These are phyloP conservation scores for Daldinia concentrica DNA, from an alignment of 495 filamentous ascomycete species.

Conservation along the genomic window DNA sequence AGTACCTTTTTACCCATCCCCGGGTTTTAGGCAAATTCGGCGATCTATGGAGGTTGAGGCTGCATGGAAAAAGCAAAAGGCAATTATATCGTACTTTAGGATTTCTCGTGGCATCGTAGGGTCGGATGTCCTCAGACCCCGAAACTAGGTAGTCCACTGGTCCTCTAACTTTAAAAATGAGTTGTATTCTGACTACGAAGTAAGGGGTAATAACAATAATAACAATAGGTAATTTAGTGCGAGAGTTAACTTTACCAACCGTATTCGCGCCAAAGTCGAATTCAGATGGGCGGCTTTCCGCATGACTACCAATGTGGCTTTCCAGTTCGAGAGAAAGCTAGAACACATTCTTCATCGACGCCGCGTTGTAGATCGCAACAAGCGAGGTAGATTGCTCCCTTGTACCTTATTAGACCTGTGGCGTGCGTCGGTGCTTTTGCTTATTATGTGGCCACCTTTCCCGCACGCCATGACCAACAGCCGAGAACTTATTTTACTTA, in stretches of 20 bases:
- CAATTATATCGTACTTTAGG: slow-evolving; percentile 10
- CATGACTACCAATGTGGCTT: slow-evolving; percentile 25
- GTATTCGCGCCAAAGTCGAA: slow-evolving; percentile 1
- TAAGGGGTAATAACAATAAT: background rate
- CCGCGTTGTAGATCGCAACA: slow-evolving; percentile 8
- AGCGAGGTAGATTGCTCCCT: background rate
- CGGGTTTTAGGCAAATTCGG: slow-evolving; percentile 4
- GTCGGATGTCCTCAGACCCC: slow-evolving; percentile 22
- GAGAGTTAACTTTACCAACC: slow-evolving; percentile 14
- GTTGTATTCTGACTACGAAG: background rate
- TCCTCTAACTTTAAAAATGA: no score
- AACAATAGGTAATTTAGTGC: slow-evolving; percentile 4
- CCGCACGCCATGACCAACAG: slow-evolving; percentile 7
- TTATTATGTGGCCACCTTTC: slow-evolving; percentile 2
- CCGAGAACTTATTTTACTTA: no score
- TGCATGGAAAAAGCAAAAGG: slow-evolving; percentile 21
- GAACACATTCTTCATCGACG: slow-evolving; percentile 11
- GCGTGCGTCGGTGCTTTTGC: slow-evolving; percentile 8
- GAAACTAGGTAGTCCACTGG: background rate
- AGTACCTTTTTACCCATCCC: background rate
- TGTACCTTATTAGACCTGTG: slow-evolving; percentile 2
- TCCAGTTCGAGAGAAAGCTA: background rate
- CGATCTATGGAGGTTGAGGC: slow-evolving; percentile 15
- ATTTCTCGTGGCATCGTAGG: slow-evolving; percentile 2
- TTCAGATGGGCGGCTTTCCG: slow-evolving; percentile 22